Conservation (phyloP, 2,329 filamentous ascomycete genomes). For the Pyricularia sp. region DNA sequence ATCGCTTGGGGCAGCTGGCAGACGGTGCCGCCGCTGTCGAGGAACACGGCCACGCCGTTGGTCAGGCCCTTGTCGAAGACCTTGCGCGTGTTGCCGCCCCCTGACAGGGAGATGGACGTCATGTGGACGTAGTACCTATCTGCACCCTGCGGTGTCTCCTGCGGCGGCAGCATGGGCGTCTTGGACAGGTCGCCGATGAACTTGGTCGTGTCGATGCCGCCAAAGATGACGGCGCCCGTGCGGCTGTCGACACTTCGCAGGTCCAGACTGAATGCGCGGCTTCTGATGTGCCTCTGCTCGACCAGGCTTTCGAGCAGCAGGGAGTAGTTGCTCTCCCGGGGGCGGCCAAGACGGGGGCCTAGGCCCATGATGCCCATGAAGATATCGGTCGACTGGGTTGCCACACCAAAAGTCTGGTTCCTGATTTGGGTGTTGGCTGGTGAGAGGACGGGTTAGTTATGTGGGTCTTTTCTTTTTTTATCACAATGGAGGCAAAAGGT, state of each 20-base stretch:
- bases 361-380: constrained; percentile 57
- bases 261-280: constrained; percentile 22
- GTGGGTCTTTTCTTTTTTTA: background rate
- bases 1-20: constrained; percentile 54
- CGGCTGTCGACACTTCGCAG: constrained; percentile 15
- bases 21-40: constrained; percentile 60
- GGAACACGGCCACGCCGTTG: constrained; percentile 35
- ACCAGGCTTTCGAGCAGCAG: constrained; percentile 37
- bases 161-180: constrained; percentile 18
- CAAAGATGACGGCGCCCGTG: constrained; percentile 27
- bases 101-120: constrained; percentile 10
- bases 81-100: constrained; percentile 18
- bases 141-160: constrained; percentile 11
- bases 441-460: background rate
- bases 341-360: constrained; percentile 31
- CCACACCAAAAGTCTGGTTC: constrained; percentile 50
- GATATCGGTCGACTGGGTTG: constrained; percentile 32
- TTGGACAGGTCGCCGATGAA: constrained; percentile 26
- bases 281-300: constrained; percentile 35
- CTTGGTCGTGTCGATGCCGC: constrained; percentile 36
- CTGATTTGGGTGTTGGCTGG: background rate
- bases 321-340: constrained; percentile 34
- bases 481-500: background rate
- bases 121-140: constrained; percentile 8
- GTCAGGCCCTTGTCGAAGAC: constrained; percentile 15